These are phyloP conservation scores for Mortierella polycephala DNA, from an alignment of 371 early-diverging fungal species.

Conservation along the genomic window DNA sequence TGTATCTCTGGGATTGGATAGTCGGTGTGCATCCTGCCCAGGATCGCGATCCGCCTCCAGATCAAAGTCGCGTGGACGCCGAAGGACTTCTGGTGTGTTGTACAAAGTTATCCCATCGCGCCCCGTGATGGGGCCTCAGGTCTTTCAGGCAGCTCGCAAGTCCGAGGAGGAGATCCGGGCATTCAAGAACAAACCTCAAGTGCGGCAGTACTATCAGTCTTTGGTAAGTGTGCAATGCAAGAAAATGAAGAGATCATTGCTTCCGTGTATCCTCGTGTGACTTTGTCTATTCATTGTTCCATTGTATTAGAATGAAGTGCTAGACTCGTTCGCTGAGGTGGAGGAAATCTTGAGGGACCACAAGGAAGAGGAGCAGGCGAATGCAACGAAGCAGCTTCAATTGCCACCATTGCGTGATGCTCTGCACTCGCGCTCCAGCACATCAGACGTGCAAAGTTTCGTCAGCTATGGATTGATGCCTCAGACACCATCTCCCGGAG, in stretches of 20 bases:
- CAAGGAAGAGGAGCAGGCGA: conserved; percentile 26
- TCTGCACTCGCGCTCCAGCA: neutral
- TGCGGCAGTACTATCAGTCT: conserved; percentile 37
- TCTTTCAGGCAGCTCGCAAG: conserved; percentile 36
- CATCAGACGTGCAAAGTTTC: neutral
- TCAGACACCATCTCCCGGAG: neutral
- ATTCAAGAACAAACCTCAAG: conserved; percentile 11
- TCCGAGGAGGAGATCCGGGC: conserved; percentile 28
- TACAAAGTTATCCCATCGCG: conserved; percentile 31
- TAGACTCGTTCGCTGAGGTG: conserved; percentile 46
- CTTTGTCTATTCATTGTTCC: neutral
- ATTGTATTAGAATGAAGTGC: conserved; percentile 23
- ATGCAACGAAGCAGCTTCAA: neutral
- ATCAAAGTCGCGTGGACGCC: conserved; percentile 19
- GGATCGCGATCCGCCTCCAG: conserved; percentile 14
- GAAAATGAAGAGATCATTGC: neutral
- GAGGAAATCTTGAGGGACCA: conserved; percentile 44
- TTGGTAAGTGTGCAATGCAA: conserved; percentile 11
- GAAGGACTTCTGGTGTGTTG: conserved; percentile 13
- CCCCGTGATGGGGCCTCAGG: conserved; percentile 18
- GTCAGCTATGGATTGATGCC: conserved; percentile 24
- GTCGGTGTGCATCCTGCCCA: conserved; percentile 20
- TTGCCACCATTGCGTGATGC: conserved; percentile 4
- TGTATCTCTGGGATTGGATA: neutral
- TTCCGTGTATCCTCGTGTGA: neutral